phyloP scores from a whole-genome alignment of 768 basidiomycete species.

The Lactarius indigo region DNA sequence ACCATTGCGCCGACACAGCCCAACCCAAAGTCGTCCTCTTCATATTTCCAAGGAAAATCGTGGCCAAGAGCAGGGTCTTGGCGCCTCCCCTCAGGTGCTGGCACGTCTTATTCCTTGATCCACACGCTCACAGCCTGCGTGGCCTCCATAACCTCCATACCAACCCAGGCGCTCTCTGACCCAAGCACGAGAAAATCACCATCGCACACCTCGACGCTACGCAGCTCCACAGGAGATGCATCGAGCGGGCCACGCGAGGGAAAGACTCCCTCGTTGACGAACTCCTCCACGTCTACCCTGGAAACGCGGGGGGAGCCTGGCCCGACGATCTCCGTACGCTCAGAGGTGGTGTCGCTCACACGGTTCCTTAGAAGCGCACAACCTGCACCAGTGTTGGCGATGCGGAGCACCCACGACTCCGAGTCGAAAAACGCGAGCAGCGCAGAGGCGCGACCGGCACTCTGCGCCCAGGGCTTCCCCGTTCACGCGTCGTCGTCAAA shows the following conservation, averaged over 20 bases:
- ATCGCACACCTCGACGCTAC: constrained; percentile 9
- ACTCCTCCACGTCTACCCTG: constrained; percentile 8
- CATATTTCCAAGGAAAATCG: background rate
- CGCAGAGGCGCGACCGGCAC: background rate
- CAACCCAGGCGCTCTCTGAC: background rate
- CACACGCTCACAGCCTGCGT: constrained; percentile 7
- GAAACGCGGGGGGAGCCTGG: background rate
- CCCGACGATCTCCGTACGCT: background rate
- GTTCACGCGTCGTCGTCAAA: constrained; percentile 4
- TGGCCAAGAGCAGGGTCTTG: background rate
- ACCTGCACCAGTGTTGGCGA: constrained; percentile 1
- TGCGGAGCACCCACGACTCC: constrained; percentile 6
- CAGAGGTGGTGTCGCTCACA: background rate
- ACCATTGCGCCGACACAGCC: constrained; percentile 3
- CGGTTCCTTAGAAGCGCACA: constrained; percentile 9
- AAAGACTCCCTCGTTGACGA: background rate
- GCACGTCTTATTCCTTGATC: constrained; percentile 7
- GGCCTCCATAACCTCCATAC: background rate
- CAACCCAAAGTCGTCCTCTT: background rate
- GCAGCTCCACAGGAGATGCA: background rate
- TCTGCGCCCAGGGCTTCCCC: background rate
- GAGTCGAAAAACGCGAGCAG: constrained; percentile 16
- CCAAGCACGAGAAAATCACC: constrained; percentile 17
- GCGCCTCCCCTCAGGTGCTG: background rate
- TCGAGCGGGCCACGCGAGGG: background rate